Conservation (phyloP, 306 rosid genomes). For the Malus asiatica region DNA sequence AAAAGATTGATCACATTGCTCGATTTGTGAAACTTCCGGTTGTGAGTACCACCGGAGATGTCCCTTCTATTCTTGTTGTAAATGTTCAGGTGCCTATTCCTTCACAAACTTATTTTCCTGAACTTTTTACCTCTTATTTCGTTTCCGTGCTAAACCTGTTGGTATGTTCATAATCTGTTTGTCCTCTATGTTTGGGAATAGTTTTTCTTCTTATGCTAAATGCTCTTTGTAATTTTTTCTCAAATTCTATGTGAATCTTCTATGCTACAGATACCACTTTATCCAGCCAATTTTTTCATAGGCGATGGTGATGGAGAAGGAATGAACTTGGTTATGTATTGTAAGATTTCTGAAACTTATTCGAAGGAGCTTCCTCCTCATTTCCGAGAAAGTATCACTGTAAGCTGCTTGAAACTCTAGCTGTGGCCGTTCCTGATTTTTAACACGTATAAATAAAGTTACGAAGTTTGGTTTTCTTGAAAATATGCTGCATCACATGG, state of each 20-base stretch:
- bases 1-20: conserved; percentile 84
- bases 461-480: not conserved
- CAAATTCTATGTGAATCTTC: conserved; percentile 6
- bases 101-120: not conserved
- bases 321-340: conserved; percentile 82
- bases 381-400: conserved; percentile 66
- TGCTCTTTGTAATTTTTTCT: not conserved
- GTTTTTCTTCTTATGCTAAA: not conserved
- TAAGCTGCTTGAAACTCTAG: conserved; percentile 33
- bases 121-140: not conserved
- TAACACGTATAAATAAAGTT: not conserved
- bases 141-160: not conserved
- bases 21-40: conserved; percentile 90
- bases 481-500: not conserved
- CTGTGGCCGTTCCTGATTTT: not conserved
- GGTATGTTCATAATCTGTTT: not conserved
- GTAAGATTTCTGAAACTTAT: conserved; percentile 70
- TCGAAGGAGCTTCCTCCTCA: conserved; percentile 63
- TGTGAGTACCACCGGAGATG: conserved; percentile 48
- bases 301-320: conserved; percentile 96
- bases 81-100: conserved; percentile 65
- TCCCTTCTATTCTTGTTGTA: conserved; percentile 76
- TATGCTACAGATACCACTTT: conserved; percentile 75
- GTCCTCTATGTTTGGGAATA: not conserved
- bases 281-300: conserved; percentile 73